Evolutionary conservation across 2,329 filamentous ascomycete species (phyloP), one percentile per base, ranked within the genome.

Genomic region (Beauveria pseudobassiana): DNA sequence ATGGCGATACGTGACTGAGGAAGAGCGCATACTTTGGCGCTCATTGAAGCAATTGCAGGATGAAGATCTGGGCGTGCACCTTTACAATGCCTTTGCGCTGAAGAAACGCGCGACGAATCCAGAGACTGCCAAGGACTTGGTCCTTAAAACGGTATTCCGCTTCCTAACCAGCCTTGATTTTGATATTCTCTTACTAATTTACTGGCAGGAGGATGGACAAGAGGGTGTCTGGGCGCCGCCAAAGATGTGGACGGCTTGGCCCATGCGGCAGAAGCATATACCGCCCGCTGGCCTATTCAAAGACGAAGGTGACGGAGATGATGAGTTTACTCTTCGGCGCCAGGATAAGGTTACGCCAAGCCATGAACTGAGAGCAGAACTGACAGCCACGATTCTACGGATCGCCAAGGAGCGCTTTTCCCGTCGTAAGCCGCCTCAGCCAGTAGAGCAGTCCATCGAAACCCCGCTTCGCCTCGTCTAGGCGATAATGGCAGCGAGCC

Each of bases 211-310:
- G 20, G 66, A 69, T 49, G 69, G 70, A 5, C 65, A 69, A 40
- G 64, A 74, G 7, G 65, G 61, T 2, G 66, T 74, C 50, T 87
- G 83, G 80, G 72, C 72, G 5, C 82, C 82, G 2, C 78, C 83
- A 0, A 84, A 82, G 63, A 65, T 71, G 5, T 97, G 93, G 93
- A 90, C 90, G 20, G 89, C 92, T 0, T 97, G 93, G 93, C 93
- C 93, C 5, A 72, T 96, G 69, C 79, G 80, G 22, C 78, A 82
- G 5, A 75, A 78, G 8, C 75, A 81, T 28, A 85, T 95, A 8
- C 90, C 89, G 1, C 75, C 77, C 18, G 77, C 79, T 16, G 76
- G 77, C 22, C 81, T 89, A 64, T 71, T 77, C 57, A 78, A 77
- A 65, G 76, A 71, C 64, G 71, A 71, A 8, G 68, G 73, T 8